Base-by-base conservation (phyloP, 441 rosid species). In the Erysimum cheiri region DNA sequence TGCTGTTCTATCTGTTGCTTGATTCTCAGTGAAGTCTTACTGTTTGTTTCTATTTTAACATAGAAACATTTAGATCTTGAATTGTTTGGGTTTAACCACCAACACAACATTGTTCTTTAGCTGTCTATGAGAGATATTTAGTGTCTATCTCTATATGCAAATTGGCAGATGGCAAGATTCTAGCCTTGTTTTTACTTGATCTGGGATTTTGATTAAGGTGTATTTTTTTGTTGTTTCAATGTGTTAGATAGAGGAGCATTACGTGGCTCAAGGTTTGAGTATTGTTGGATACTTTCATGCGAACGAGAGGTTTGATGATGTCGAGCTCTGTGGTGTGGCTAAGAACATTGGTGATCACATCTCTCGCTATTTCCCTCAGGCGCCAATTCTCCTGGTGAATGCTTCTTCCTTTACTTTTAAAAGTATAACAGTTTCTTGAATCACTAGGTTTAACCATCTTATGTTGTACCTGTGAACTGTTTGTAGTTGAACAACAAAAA, bases 211-310 rank as follows among this genome's bases (percentile, higher is more conserved):
- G 1, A 36, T n/a, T 58, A 5, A 40, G 40, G 15, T 15, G 0
- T 46, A n/a, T 0, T 28, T 46, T 64, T 32, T 58, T 59, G 24
- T 52, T 58, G 54, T 19, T 76, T 72, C 57, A 33, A 59, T 73
- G 65, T 66, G 78, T 60, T 85, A 94, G 98, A 81, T 92, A 54
- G 98, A 95, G 78, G 96, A 95, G 83, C 80, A 88, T 72, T 92
- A 82, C 77, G 81, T 78, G 67, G 77, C 88, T 24, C 79, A 85
- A 75, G 98, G 97, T 39, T 57, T 90, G 52, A 78, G 87, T 39
- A 80, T 95, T 40, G 96, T 92, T 71, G 98, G 99, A 0, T 92
- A 95, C 73, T 95, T 89, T 62, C 97, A 95, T 64, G 98, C 95
- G 1, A 95, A 95, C 55, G 98, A 95, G 84, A 87, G 92, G 80